Evolutionary conservation across 2,329 filamentous ascomycete species (phyloP), one percentile per base, ranked within the genome.

Genomic region (Herpotrichia juniperi): DNA sequence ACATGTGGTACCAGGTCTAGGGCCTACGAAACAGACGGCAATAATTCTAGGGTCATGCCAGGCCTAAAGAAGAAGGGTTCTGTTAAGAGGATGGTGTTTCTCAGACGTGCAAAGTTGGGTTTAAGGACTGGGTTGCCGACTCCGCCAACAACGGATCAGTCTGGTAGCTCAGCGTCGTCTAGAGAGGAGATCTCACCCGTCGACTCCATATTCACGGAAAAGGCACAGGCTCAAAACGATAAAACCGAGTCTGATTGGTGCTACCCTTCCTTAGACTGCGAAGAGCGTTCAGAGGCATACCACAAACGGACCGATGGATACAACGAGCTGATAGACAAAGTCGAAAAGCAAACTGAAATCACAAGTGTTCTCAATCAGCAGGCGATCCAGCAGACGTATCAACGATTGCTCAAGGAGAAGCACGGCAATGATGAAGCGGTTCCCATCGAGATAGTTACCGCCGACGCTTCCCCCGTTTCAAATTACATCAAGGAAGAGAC

Each of bases 381-480:
- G 7, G 37, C 22, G 12, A 40, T 40, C 21, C 22, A 24, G 19
- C 22, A 40, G 10, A 6, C 8, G 4, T 40, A 40, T 21, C 19
- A 14, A 3, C 2, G 12, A 8, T 40, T 40, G 9, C 46, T 57
- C 7, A 46, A 48, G 2, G 53, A 63, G 26, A 43, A 31, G 10
- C 11, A 43, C 35, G 39, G 43, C 19, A 64, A 63, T 25, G 63
- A 61, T 26, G 30, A 30, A 6, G 58, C n/a, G 58, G 21, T 62
- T 64, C 10, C 31, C 17, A 16, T 9, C 34, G 34, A 14, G 14
- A 40, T 45, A 24, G 42, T 39, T 10, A 40, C 40, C 22, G 45
- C 49, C 3, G 44, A 26, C 21, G n/a, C n/a, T n/a, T n/a, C n/a
- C n/a, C n/a, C n/a, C n/a, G n/a, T n/a, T n/a, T n/a, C n/a, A n/a